These are phyloP conservation scores for Claviceps sp. DNA, from an alignment of 2,329 filamentous ascomycete genomes.

Conservation along the genomic window DNA sequence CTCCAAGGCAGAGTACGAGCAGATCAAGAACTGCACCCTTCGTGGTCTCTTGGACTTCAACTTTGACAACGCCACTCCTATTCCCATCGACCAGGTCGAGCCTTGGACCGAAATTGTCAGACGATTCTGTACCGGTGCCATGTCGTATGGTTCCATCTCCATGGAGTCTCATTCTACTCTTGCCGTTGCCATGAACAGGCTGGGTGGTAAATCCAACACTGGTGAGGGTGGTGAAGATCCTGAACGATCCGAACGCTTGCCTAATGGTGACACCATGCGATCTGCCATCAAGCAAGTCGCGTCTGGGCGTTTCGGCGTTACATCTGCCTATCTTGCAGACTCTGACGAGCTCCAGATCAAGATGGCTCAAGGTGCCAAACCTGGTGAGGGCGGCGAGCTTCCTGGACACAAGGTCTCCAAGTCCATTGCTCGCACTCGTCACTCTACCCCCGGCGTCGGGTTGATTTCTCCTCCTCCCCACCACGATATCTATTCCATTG, in stretches of 20 bases:
- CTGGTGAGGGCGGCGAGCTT: constrained; percentile 92
- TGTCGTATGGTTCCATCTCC: constrained; percentile 97
- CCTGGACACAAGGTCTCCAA: constrained; percentile 94
- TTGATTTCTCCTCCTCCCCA: constrained; percentile 92
- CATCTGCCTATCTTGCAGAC: constrained; percentile 85
- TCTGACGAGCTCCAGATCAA: constrained; percentile 97
- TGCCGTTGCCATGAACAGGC: constrained; percentile 90
- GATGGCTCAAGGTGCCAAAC: constrained; percentile 98
- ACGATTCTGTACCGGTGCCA: constrained; percentile 90
- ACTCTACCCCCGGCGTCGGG: constrained; percentile 92
- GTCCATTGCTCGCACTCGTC: constrained; percentile 84
- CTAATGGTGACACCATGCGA: constrained; percentile 92
- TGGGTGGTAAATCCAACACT: constrained; percentile 95
- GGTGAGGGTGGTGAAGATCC: constrained; percentile 95
- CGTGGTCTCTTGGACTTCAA: constrained; percentile 92
- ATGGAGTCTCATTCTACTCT: constrained; percentile 97
- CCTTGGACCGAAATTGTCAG: constrained; percentile 97
- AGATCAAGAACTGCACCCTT: constrained; percentile 91
- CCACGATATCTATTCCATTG: constrained; percentile 97
- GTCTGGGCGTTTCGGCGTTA: constrained; percentile 91
- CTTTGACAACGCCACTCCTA: constrained; percentile 71
- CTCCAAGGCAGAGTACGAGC: constrained; percentile 82
- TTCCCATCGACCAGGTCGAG: constrained; percentile 93
- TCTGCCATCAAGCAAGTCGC: constrained; percentile 97
- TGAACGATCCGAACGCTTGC: constrained; percentile 72